phyloP scores from a whole-genome alignment of 768 basidiomycete genomes.

The Suillus subalutaceus region DNA sequence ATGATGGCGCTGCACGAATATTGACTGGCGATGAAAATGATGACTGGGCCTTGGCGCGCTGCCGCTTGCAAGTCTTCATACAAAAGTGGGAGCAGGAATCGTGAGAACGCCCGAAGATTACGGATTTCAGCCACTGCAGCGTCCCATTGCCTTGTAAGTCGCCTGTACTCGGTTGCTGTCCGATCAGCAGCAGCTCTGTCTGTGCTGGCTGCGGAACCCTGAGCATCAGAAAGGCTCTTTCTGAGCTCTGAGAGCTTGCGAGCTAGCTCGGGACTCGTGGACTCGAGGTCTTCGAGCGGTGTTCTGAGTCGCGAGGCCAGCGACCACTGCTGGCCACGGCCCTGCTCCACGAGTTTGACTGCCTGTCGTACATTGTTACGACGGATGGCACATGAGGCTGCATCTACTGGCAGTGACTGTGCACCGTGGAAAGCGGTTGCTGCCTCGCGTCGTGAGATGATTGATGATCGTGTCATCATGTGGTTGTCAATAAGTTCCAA shows the following conservation, averaged over 20 bases:
- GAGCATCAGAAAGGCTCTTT: neutral
- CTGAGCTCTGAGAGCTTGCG: neutral
- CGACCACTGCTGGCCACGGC: neutral
- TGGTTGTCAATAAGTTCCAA: neutral
- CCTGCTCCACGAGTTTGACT: neutral
- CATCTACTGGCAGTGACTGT: neutral
- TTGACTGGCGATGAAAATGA: no score
- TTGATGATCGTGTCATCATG: neutral
- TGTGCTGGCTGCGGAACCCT: neutral
- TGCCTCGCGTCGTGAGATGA: neutral
- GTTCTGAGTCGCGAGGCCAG: neutral
- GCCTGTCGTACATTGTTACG: neutral
- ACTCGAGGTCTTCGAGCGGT: neutral
- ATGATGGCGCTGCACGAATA: no score
- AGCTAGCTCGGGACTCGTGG: neutral
- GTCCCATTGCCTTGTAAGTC: neutral
- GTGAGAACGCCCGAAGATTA: conserved; percentile 13
- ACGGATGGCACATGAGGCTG: neutral
- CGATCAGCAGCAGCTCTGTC: neutral
- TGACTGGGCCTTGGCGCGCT: no score
- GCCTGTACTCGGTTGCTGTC: rapidly evolving
- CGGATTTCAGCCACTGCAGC: neutral
- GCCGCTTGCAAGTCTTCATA: conserved; percentile 12
- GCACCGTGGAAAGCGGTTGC: neutral
- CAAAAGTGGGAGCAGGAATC: conserved; percentile 14